Conservation (phyloP, 192 early-diverging fungal genomes). For the Umbelopsis sp. region DNA sequence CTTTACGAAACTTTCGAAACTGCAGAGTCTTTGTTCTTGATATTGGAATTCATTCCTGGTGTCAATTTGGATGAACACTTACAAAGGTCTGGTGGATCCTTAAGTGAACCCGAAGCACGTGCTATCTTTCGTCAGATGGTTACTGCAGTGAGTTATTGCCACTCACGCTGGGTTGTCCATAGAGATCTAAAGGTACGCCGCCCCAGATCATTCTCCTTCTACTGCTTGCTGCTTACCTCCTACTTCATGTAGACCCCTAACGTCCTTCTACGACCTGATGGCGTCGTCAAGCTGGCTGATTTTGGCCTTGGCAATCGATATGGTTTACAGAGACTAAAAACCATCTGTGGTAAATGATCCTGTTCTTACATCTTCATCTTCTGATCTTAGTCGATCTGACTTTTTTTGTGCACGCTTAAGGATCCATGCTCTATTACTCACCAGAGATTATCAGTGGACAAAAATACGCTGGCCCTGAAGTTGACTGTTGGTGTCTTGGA, state of each 20-base stretch:
- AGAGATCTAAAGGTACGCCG: constrained; percentile 86
- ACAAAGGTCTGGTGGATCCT: constrained; percentile 70
- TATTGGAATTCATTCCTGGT: constrained; percentile 88
- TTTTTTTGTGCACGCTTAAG: constrained; percentile 50
- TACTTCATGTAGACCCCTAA: constrained; percentile 59
- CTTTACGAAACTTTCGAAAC: constrained; percentile 84
- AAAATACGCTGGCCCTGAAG: constrained; percentile 90
- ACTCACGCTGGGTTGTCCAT: constrained; percentile 75
- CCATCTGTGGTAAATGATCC: constrained; percentile 76
- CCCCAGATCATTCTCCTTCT: not conserved
- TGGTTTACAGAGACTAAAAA: constrained; percentile 67
- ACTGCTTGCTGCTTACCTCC: not conserved
- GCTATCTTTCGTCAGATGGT: constrained; percentile 83
- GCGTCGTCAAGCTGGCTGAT: constrained; percentile 84
- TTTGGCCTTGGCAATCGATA: constrained; percentile 91
- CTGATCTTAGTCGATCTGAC: not conserved
- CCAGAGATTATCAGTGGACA: constrained; percentile 92
- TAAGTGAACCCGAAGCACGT: constrained; percentile 87
- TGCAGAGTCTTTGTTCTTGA: constrained; percentile 75
- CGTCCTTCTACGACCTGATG: constrained; percentile 74
- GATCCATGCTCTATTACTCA: constrained; percentile 84
- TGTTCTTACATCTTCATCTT: not conserved
- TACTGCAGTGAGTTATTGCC: constrained; percentile 73
- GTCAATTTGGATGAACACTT: constrained; percentile 89
- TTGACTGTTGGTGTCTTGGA: constrained; percentile 96